Evolutionary conservation across 345 rosid genomes (phyloP).

Genomic region (Cardamine resedifolia): DNA sequence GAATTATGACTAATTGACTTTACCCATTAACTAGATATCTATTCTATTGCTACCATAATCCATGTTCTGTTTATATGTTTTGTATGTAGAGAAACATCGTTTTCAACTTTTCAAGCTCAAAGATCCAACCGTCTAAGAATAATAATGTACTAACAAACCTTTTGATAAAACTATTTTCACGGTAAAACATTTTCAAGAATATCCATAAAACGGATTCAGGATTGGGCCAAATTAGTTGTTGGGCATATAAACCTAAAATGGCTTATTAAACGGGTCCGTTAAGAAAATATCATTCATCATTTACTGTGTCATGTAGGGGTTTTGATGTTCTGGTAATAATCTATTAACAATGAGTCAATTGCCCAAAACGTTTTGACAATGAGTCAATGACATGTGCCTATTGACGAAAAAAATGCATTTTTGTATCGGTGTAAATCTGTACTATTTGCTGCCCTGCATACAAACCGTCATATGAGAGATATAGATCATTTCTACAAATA

Average conservation of each 20-base stretch:
- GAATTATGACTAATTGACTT: slow-evolving; percentile 6
- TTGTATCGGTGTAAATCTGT: not conserved
- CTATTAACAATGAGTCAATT: too few species aligned
- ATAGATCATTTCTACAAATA: not conserved
- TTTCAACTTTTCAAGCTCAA: not conserved
- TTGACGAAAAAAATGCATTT: not conserved
- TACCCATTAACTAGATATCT: not conserved
- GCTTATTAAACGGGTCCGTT: not conserved
- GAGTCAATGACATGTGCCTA: too few species aligned
- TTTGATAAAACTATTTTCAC: not conserved
- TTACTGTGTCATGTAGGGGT: not conserved
- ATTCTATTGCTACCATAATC: not conserved
- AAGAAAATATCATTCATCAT: not conserved
- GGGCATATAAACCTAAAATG: not conserved
- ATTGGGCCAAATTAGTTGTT: not conserved
- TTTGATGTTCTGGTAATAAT: not conserved
- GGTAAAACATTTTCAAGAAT: not conserved
- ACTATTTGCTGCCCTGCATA: not conserved
- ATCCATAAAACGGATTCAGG: not conserved
- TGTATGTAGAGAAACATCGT: not conserved
- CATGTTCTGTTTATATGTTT: not conserved
- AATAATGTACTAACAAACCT: too few species aligned
- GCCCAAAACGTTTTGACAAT: not conserved
- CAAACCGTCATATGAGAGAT: not conserved
- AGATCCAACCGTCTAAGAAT: not conserved